These are phyloP conservation scores for Thuja plicata DNA, from an alignment of 83 land plant species.

Conservation along the genomic window DNA sequence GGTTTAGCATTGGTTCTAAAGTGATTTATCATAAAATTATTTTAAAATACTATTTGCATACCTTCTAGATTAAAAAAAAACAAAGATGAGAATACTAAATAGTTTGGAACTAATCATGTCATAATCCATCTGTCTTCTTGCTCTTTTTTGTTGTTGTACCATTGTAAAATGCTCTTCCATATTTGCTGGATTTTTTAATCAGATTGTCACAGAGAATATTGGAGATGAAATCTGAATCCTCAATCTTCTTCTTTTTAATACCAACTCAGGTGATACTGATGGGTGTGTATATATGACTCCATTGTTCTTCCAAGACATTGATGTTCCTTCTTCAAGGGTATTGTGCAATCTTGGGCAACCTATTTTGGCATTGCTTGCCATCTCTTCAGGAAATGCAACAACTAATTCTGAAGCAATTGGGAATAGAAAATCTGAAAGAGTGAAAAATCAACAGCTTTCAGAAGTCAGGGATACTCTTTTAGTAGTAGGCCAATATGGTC, in stretches of 20 bases:
- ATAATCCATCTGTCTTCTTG: neutral
- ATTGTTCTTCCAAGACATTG: neutral
- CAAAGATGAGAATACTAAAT: neutral
- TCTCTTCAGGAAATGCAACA: slow-evolving; percentile 4
- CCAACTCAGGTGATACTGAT: slow-evolving; percentile 6
- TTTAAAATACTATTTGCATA: neutral
- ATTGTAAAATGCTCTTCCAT: neutral
- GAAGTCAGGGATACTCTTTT: slow-evolving; percentile 17
- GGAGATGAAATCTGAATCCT: neutral
- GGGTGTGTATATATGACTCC: slow-evolving; percentile 13
- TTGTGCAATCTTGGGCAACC: slow-evolving; percentile 14
- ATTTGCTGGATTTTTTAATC: neutral
- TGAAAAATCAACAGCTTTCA: neutral
- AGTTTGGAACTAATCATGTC: neutral
- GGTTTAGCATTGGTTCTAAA: neutral
- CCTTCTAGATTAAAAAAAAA: neutral
- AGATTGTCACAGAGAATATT: neutral
- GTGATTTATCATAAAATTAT: neutral
- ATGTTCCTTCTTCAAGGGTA: slow-evolving; percentile 3
- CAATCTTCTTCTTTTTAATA: neutral
- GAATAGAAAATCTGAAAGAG: neutral
- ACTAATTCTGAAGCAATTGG: neutral
- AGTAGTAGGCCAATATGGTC: slow-evolving; percentile 11
- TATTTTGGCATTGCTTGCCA: slow-evolving; percentile 11
- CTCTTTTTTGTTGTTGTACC: neutral